phyloP scores from a whole-genome alignment of 495 filamentous ascomycete species.

The Neurospora cerealis region DNA sequence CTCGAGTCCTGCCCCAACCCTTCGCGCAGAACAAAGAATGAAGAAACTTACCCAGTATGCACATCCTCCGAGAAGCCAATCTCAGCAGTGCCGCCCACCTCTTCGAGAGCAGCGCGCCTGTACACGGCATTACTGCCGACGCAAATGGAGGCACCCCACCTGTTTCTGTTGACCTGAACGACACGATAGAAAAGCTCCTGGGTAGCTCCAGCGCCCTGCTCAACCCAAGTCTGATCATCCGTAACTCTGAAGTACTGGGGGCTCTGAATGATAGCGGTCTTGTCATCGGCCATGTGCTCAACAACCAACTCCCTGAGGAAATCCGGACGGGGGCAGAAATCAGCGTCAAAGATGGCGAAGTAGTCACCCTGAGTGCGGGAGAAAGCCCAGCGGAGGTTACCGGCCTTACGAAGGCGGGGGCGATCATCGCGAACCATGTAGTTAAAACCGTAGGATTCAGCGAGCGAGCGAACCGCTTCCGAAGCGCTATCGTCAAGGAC shows the following conservation, averaged over 20 bases:
- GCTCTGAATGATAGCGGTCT: conserved; percentile 20
- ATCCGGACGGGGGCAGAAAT: conserved; percentile 22
- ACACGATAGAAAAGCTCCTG: conserved; percentile 27
- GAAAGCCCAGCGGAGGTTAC: conserved; percentile 25
- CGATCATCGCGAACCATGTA: conserved; percentile 26
- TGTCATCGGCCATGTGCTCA: conserved; percentile 21
- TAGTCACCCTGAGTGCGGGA: conserved; percentile 17
- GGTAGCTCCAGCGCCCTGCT: conserved; percentile 25
- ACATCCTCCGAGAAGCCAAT: conserved; percentile 28
- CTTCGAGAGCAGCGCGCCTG: conserved; percentile 14
- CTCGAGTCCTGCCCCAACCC: not conserved
- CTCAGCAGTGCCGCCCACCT: conserved; percentile 22
- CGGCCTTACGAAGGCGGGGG: conserved; percentile 22
- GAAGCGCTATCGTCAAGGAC: conserved; percentile 21
- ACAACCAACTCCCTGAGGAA: conserved; percentile 21
- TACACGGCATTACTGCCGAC: conserved; percentile 25
- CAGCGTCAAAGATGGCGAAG: conserved; percentile 27
- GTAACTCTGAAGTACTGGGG: conserved; percentile 24
- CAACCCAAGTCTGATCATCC: conserved; percentile 24
- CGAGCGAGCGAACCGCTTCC: conserved; percentile 11
- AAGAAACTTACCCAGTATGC: conserved; percentile 19
- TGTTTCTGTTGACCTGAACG: conserved; percentile 23
- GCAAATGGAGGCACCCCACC: conserved; percentile 24
- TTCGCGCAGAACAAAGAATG: not conserved
- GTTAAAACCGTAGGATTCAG: conserved; percentile 17